A percentile compares a stretch with the other conserved stretches of the same genome.
phyloP scores from a whole-genome alignment of 768 basidiomycete genomes.

The Lentinula boryana region DNA sequence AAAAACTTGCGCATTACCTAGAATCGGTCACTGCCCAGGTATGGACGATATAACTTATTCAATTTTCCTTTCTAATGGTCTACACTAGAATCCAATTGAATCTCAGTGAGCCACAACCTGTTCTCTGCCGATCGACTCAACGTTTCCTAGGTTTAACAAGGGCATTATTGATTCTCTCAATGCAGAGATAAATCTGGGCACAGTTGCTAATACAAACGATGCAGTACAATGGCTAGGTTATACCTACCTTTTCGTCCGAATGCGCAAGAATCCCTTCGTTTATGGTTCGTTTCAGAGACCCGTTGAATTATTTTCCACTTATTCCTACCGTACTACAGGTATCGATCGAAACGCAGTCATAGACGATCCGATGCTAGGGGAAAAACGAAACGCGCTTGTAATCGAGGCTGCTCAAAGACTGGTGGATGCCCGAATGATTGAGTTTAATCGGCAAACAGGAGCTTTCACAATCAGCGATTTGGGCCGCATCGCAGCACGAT shows the following conservation, averaged over 20 bases:
- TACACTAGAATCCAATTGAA: constrained; percentile 84
- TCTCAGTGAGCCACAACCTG: constrained; percentile 60
- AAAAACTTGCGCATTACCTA: constrained; percentile 89
- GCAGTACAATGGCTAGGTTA: constrained; percentile 95
- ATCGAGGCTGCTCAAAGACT: constrained; percentile 61
- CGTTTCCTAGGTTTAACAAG: constrained; percentile 52
- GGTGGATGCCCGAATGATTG: constrained; percentile 73
- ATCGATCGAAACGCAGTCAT: constrained; percentile 59
- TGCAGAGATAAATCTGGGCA: constrained; percentile 92
- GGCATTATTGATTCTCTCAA: constrained; percentile 91
- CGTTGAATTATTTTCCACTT: background rate
- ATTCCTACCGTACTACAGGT: constrained; percentile 36
- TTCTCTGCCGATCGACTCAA: background rate
- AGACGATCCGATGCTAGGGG: constrained; percentile 71
- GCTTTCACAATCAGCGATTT: constrained; percentile 77
- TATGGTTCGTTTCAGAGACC: constrained; percentile 54
- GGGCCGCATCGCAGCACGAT: constrained; percentile 95
- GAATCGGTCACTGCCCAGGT: constrained; percentile 86
- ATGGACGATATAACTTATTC: constrained; percentile 10
- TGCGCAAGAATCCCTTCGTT: constrained; percentile 84
- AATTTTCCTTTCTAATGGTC: background rate
- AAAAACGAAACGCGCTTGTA: constrained; percentile 65
- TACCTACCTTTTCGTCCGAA: constrained; percentile 93
- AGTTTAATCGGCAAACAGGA: constrained; percentile 53
- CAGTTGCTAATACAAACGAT: constrained; percentile 81